Percentiles rank a stretch among this genome's conserved stretches.
phyloP scores from a whole-genome alignment of 495 filamentous ascomycete genomes.

The Aspergillus bertholletiae region DNA sequence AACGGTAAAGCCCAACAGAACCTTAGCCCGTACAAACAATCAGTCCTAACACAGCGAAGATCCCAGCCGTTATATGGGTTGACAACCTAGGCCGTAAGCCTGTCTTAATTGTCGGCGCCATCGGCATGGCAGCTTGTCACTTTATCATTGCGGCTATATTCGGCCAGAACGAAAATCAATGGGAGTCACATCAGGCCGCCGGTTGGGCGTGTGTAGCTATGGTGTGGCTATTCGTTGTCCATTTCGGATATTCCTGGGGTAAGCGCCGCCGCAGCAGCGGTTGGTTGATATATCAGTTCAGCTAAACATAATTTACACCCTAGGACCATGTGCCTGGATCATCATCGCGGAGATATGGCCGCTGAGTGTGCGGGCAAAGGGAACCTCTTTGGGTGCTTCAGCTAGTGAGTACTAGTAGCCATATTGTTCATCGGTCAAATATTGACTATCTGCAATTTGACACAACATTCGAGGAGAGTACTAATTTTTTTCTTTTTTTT shows the following conservation, averaged over 20 bases:
- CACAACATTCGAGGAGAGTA: too few relatives aligned
- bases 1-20: background rate
- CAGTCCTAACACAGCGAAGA: background rate
- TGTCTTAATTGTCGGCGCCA: conserved; percentile 59
- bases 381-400: conserved; percentile 66
- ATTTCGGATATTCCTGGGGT: conserved; percentile 75
- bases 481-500: too few relatives aligned
- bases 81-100: conserved; percentile 64
- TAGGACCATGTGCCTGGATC: conserved; percentile 59
- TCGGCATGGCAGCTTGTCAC: conserved; percentile 62
- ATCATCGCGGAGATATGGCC: conserved; percentile 74
- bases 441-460: too few relatives aligned
- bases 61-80: conserved; percentile 4
- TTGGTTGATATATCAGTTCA: too few relatives aligned
- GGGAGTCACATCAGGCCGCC: conserved; percentile 54
- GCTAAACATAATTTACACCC: background rate
- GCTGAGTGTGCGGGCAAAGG: conserved; percentile 66
- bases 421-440: too few relatives aligned
- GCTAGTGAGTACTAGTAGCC: conserved; percentile 43
- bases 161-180: conserved; percentile 56
- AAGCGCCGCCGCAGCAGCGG: too few relatives aligned
- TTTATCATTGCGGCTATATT: conserved; percentile 69
- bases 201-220: conserved; percentile 69
- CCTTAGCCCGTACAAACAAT: background rate
- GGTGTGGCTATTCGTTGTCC: conserved; percentile 48